These are phyloP conservation scores for Nicotiana obtusifolia DNA, from an alignment of 257 asterid genomes.

Conservation along the genomic window DNA sequence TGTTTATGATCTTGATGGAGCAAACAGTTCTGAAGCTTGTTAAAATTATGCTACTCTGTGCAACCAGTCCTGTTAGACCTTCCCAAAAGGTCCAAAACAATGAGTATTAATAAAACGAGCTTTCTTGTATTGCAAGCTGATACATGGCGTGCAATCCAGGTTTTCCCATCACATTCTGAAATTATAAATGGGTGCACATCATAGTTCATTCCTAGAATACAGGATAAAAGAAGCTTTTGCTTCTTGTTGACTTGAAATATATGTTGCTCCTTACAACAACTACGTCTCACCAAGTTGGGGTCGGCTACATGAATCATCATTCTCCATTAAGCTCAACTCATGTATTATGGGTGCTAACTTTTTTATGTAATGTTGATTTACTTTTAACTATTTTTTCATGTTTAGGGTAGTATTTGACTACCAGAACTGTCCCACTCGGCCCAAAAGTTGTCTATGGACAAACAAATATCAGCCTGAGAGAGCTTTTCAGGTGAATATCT, in stretches of 20 bases:
- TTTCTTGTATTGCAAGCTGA: neutral
- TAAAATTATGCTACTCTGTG: neutral
- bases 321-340: too few species aligned
- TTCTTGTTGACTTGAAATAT: conserved; percentile 4
- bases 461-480: conserved; percentile 81
- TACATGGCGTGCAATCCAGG: neutral
- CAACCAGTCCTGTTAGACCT: neutral
- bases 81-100: neutral
- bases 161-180: neutral
- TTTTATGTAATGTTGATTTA: neutral
- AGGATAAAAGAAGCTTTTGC: neutral
- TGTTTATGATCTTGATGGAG: neutral
- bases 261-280: neutral
- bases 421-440: conserved; percentile 35
- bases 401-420: conserved; percentile 48
- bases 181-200: neutral
- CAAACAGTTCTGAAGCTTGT: neutral
- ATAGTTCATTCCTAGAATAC: neutral
- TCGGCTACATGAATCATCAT: too few species aligned
- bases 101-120: neutral
- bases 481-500: conserved; percentile 60
- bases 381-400: neutral
- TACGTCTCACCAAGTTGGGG: too few species aligned
- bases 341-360: neutral
- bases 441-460: conserved; percentile 75